These are phyloP conservation scores for Fraxinus velutina DNA, from an alignment of 305 asterid genomes.

Conservation along the genomic window DNA sequence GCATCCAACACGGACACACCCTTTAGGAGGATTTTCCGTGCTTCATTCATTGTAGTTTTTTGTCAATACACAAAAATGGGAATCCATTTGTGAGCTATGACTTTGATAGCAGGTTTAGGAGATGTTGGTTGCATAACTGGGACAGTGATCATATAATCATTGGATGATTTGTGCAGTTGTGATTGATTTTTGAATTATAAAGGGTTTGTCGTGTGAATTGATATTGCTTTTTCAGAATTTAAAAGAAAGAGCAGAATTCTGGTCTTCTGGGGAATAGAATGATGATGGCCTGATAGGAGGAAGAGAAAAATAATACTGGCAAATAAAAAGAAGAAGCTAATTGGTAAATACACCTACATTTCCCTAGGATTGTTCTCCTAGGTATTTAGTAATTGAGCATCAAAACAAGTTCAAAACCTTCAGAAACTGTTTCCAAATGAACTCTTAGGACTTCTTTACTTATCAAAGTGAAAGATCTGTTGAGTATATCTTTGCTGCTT, in stretches of 20 bases:
- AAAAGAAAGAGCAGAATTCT: neutral
- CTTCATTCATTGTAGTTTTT: neutral
- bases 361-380: slow-evolving; percentile 4
- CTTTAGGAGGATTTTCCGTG: neutral
- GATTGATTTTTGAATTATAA: neutral
- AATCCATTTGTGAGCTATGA: neutral
- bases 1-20: neutral
- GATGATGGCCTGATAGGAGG: neutral
- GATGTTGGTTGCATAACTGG: neutral
- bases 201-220: neutral
- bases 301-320: neutral
- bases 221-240: neutral
- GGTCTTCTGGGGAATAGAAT: neutral
- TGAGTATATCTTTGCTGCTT: neutral
- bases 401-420: neutral
- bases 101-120: neutral
- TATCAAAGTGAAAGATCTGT: neutral
- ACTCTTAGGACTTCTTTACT: neutral
- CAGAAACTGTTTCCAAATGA: neutral
- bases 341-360: neutral
- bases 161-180: neutral
- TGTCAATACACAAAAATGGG: neutral
- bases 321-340: slow-evolving; percentile 5
- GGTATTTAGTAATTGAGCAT: neutral
- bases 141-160: neutral